Conservation (phyloP, 139 green algal genomes). For the Tetraselmis striata region DNA sequence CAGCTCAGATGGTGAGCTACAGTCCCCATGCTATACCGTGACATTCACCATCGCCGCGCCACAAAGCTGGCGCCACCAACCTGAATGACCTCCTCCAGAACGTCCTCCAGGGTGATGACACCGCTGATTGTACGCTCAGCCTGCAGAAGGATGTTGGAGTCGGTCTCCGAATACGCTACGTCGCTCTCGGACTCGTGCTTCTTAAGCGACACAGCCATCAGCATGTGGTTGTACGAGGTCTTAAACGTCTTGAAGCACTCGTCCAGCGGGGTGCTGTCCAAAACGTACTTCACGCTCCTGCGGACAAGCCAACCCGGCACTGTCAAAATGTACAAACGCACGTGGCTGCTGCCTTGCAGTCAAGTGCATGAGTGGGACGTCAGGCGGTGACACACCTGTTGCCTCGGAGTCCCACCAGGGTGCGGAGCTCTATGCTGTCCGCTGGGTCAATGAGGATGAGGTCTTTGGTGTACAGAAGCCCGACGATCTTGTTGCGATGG, state of each 20-base stretch:
- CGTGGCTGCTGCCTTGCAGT: background rate
- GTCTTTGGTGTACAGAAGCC: slow-evolving; percentile 64
- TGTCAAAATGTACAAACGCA: background rate
- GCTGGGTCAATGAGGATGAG: slow-evolving; percentile 66
- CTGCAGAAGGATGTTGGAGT: background rate
- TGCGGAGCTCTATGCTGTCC: slow-evolving; percentile 57
- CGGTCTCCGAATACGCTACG: background rate
- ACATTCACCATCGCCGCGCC: too few species aligned
- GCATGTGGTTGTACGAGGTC: slow-evolving; percentile 44
- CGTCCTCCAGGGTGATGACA: slow-evolving; percentile 29
- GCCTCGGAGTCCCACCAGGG: slow-evolving; percentile 22
- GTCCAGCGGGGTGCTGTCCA: slow-evolving; percentile 44
- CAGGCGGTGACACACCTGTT: background rate
- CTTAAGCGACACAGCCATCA: slow-evolving; percentile 29
- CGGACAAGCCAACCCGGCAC: background rate
- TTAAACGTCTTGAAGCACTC: slow-evolving; percentile 49
- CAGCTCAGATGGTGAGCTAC: background rate
- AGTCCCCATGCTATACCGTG: too few species aligned
- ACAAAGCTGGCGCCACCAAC: too few species aligned
- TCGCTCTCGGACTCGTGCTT: background rate
- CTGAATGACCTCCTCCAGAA: slow-evolving; percentile 28
- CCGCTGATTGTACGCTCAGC: slow-evolving; percentile 11
- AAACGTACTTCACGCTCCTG: slow-evolving; percentile 27
- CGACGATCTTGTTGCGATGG: slow-evolving; percentile 43
- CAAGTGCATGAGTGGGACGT: background rate